Conservation (phyloP, 2,329 filamentous ascomycete genomes). For the Didymella glomerata region DNA sequence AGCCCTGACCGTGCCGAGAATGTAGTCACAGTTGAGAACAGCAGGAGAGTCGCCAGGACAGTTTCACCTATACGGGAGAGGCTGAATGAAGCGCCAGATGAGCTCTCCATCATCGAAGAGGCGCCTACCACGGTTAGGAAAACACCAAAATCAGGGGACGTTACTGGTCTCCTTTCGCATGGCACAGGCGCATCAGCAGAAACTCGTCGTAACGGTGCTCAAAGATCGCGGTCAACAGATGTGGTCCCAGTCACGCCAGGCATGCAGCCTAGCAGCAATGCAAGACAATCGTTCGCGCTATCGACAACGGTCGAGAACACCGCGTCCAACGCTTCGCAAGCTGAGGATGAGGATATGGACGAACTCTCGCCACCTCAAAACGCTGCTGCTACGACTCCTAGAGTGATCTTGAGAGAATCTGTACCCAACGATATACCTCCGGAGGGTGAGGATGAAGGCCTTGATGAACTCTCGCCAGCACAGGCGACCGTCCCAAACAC, state of each 20-base stretch:
- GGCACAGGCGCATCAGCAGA: conserved; percentile 23
- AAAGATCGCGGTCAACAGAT: conserved; percentile 35
- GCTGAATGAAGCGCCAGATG: conserved; percentile 37
- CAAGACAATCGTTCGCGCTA: conserved; percentile 24
- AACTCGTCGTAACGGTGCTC: conserved; percentile 22
- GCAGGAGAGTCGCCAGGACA: conserved; percentile 34
- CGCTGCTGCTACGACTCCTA: conserved; percentile 21
- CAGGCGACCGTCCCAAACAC: background rate
- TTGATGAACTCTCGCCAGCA: conserved; percentile 35
- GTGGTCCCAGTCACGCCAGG: conserved; percentile 37
- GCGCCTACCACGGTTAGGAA: conserved; percentile 28
- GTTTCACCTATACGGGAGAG: conserved; percentile 39
- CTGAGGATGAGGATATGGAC: conserved; percentile 39
- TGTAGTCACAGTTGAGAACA: conserved; percentile 40
- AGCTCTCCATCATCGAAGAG: conserved; percentile 40
- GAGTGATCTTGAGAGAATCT: conserved; percentile 19
- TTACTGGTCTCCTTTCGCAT: conserved; percentile 19
- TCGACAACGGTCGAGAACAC: conserved; percentile 24
- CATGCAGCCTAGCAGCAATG: conserved; percentile 25
- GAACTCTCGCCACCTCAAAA: conserved; percentile 37
- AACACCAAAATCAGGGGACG: conserved; percentile 13
- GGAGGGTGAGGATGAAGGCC: conserved; percentile 22
- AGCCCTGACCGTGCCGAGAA: conserved; percentile 43
- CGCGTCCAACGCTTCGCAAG: conserved; percentile 25
- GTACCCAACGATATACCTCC: conserved; percentile 17